phyloP scores from a whole-genome alignment of 2,329 filamentous ascomycete species.

The Coniochaeta prunicola region DNA sequence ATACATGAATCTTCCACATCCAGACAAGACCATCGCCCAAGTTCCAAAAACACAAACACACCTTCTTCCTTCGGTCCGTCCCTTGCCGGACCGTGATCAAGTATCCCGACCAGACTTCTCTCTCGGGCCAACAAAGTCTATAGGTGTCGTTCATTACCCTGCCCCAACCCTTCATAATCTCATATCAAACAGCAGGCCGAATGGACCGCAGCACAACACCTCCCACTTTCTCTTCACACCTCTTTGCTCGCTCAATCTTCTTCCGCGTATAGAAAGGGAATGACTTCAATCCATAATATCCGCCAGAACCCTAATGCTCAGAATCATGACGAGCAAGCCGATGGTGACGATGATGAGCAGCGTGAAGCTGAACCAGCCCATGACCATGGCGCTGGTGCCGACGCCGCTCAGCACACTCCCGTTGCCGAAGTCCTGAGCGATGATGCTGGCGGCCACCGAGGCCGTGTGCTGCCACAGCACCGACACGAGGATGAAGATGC shows the following conservation, averaged over 20 bases:
- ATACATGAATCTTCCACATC: background rate
- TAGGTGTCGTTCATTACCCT: constrained; percentile 1
- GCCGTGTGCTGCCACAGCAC: constrained; percentile 91
- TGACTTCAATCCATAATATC: constrained; percentile 38
- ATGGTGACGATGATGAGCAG: constrained; percentile 93
- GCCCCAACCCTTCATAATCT: background rate
- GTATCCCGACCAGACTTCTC: background rate
- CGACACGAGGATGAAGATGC: constrained; percentile 66
- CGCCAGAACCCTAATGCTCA: constrained; percentile 78
- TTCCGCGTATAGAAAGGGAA: background rate
- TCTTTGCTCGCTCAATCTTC: background rate
- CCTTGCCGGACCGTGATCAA: background rate
- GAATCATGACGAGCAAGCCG: constrained; percentile 89
- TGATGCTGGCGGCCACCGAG: constrained; percentile 87
- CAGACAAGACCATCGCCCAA: background rate
- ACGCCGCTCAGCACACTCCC: constrained; percentile 81
- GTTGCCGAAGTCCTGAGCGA: constrained; percentile 88
- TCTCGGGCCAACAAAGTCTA: background rate
- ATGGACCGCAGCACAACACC: background rate
- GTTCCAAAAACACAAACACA: background rate
- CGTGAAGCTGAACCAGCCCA: constrained; percentile 96
- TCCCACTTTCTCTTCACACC: background rate
- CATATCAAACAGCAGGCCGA: background rate
- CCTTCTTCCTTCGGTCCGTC: background rate
- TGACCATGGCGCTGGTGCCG: constrained; percentile 89